Percentiles rank a stretch among this genome's conserved stretches.
phyloP scores from a whole-genome alignment of 805 yeast genomes.

The Candida endomychidarum region DNA sequence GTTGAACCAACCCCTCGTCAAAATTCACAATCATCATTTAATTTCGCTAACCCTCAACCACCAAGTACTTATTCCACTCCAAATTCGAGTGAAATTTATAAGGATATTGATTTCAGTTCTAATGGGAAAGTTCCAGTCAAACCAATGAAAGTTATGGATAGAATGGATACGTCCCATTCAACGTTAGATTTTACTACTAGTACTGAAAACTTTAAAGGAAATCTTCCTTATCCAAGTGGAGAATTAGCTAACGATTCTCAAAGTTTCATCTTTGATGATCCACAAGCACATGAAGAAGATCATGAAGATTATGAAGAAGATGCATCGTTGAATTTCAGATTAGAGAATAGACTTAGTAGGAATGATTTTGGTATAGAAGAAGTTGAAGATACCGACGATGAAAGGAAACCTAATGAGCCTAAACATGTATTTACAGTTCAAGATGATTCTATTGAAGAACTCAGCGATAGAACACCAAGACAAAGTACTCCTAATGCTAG shows the following conservation, averaged over 20 bases:
- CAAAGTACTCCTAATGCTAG: conserved; percentile 1
- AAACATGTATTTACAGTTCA: not conserved
- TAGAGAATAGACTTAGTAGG: conserved; percentile 21
- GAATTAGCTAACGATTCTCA: conserved; percentile 17
- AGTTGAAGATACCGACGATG: conserved; percentile 30
- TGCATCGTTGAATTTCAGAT: conserved; percentile 26
- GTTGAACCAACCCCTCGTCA: conserved; percentile 16
- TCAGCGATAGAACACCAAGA: not conserved
- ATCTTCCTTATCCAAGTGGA: conserved; percentile 6
- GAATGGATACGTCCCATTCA: conserved; percentile 13
- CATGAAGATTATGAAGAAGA: conserved; percentile 27
- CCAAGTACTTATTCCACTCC: conserved; percentile 4
- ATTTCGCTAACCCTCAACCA: not conserved
- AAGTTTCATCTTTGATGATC: conserved; percentile 17
- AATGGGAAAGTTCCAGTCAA: conserved; percentile 43
- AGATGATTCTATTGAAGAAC: conserved; percentile 2
- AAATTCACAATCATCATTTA: conserved; percentile 7
- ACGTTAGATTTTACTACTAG: conserved; percentile 5
- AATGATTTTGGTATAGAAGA: conserved; percentile 35
- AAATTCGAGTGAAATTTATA: conserved; percentile 23
- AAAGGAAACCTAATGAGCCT: conserved; percentile 7
- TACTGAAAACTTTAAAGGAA: not conserved
- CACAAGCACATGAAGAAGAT: conserved; percentile 15
- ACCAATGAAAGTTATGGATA: conserved; percentile 38
- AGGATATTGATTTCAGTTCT: conserved; percentile 40